Conservation (phyloP, 768 basidiomycete species). For the Hysterangium stoloniferum region DNA sequence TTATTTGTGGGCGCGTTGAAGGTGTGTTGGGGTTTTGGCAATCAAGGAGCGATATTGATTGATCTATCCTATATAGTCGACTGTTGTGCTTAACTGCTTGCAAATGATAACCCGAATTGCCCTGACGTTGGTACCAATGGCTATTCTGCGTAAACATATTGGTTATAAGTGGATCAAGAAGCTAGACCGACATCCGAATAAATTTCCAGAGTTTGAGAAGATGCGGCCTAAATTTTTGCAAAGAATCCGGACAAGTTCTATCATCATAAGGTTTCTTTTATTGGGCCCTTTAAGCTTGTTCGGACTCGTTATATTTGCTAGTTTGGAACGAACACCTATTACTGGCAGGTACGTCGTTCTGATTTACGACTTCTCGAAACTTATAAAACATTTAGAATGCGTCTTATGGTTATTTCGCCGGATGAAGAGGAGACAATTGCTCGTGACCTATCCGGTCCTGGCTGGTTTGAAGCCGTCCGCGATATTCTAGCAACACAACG, state of each 20-base stretch:
- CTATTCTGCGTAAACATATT: slow-evolving; percentile 51
- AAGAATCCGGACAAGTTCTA: slow-evolving; percentile 25
- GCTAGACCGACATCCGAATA: slow-evolving; percentile 13
- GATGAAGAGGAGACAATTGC: slow-evolving; percentile 90
- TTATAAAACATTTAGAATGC: slow-evolving; percentile 45
- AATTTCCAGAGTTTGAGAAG: slow-evolving; percentile 6
- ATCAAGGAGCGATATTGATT: slow-evolving; percentile 13
- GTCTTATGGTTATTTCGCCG: slow-evolving; percentile 82
- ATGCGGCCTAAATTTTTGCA: neutral
- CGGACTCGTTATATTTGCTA: slow-evolving; percentile 63
- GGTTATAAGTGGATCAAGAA: slow-evolving; percentile 41
- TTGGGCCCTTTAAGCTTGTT: slow-evolving; percentile 55
- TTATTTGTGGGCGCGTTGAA: slow-evolving; percentile 1
- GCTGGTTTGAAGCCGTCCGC: slow-evolving; percentile 81
- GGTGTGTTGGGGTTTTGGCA: neutral
- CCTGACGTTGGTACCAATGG: slow-evolving; percentile 65
- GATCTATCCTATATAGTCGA: slow-evolving; percentile 39
- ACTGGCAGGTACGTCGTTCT: slow-evolving; percentile 63
- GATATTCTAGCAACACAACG: slow-evolving; percentile 65
- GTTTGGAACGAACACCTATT: slow-evolving; percentile 69
- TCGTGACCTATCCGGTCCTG: slow-evolving; percentile 68
- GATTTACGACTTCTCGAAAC: neutral
- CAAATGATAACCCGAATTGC: slow-evolving; percentile 64
- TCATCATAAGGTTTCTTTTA: slow-evolving; percentile 46
- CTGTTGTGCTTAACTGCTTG: slow-evolving; percentile 63